Conservation (phyloP, 2,329 filamentous ascomycete genomes). For the Sarocladium brachiariae region DNA sequence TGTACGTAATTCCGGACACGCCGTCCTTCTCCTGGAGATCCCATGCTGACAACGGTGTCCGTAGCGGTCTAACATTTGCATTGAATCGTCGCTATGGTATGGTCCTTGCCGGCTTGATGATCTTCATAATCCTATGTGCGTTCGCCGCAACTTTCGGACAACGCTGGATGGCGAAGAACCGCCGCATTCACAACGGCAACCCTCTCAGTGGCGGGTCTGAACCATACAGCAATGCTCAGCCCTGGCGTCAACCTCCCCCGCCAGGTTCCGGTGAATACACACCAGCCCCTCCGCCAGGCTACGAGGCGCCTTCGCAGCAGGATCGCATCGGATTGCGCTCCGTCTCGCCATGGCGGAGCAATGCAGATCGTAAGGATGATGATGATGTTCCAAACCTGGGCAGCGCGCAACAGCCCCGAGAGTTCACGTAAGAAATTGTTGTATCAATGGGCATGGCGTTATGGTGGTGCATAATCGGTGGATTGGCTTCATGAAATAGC, state of each 20-base stretch:
- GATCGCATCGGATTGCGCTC: slow-evolving; percentile 20
- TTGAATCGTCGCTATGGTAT: slow-evolving; percentile 39
- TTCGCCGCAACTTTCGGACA: slow-evolving; percentile 28
- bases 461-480: background rate
- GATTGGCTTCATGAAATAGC: background rate
- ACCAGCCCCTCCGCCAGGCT: slow-evolving; percentile 9
- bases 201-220: slow-evolving; percentile 18
- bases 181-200: slow-evolving; percentile 11
- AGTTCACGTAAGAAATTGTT: slow-evolving; percentile 21
- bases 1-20: slow-evolving; percentile 34
- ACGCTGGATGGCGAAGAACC: slow-evolving; percentile 20
- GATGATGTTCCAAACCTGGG: slow-evolving; percentile 26
- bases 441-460: background rate
- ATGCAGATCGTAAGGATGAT: slow-evolving; percentile 19
- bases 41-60: slow-evolving; percentile 11
- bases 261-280: background rate
- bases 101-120: slow-evolving; percentile 40
- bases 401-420: slow-evolving; percentile 24
- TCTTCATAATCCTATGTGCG: slow-evolving; percentile 36
- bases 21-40: background rate
- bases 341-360: slow-evolving; percentile 22
- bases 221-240: slow-evolving; percentile 14
- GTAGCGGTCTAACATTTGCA: slow-evolving; percentile 51
- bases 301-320: slow-evolving; percentile 12
- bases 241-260: slow-evolving; percentile 20